Base-by-base conservation (phyloP, 2,329 filamentous ascomycete genomes). In the Pestalotiopsis sp. region DNA sequence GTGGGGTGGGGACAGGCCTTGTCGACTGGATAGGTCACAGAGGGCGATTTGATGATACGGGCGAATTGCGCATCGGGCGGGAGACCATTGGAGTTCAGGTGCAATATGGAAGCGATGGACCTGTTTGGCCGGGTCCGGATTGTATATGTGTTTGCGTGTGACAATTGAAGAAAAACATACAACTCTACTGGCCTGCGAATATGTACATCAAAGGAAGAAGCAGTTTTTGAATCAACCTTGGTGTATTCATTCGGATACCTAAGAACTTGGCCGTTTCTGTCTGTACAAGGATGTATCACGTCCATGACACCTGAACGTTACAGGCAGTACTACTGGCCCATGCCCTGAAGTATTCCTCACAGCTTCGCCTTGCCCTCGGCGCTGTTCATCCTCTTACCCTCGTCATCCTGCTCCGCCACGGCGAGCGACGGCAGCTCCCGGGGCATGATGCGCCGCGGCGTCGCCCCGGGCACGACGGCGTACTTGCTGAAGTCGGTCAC, bases 381-480 rank as follows among this genome's bases (percentile, higher is more conserved):
- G 78, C 92, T 96, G 77, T 95, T 90, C 75, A 91, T 85, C 68
- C 90, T 85, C 74, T 83, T 86, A 0, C 93, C 93, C 78, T 97
- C 93, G 75, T 97, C 93, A 69, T 91, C 89, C 80, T 97, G 92
- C 81, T 96, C 93, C 7, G 83, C 86, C 4, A 97, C 93, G 2
- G 84, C 87, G 73, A 97, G 75, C 71, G 91, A 87, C 0, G 93
- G 93, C 70, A 96, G 83, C 68, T 83, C 77, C 0, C 78, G 82
- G 0, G 94, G 94, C 92, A 97, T 95, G 71, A 97, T 97, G 23
- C 93, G 83, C 68, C 93, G 82, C 0, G 93, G 93, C 2, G 39
- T 45, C 1, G 75, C 14, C 1, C 75, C 76, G 0, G 76, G 73
- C 11, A 78, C 84, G n/a, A 95, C 78, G 41, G 85, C 88, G 77